Percentiles rank a stretch among this genome's conserved stretches.
phyloP scores from a whole-genome alignment of 352 stramenopile species.

The Phytophthora ramorum region DNA sequence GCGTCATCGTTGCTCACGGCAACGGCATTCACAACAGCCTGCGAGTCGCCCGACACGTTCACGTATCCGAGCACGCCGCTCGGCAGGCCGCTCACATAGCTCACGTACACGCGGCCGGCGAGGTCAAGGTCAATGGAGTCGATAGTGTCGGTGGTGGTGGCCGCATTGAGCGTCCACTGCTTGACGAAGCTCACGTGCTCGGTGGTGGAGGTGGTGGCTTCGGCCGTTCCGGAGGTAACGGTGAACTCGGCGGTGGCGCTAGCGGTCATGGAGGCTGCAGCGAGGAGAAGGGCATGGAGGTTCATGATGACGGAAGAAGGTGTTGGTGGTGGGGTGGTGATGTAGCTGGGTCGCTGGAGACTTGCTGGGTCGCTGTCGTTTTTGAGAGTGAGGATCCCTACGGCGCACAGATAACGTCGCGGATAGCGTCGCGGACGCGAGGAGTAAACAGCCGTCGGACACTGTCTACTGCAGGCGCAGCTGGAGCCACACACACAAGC shows the following conservation, averaged over 20 bases:
- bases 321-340: no score
- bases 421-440: background rate
- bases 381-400: slow-evolving; percentile 20
- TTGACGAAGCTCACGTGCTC: slow-evolving; percentile 33
- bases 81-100: slow-evolving; percentile 29
- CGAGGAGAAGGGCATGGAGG: slow-evolving; percentile 22
- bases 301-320: background rate
- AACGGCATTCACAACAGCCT: slow-evolving; percentile 35
- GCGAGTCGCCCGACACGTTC: slow-evolving; percentile 43
- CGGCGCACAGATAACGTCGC: background rate
- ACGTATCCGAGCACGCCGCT: slow-evolving; percentile 43
- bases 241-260: slow-evolving; percentile 27
- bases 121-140: slow-evolving; percentile 38
- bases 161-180: slow-evolving; percentile 40
- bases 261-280: slow-evolving; percentile 15
- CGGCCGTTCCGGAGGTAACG: slow-evolving; percentile 26
- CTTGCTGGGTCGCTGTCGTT: slow-evolving; percentile 18
- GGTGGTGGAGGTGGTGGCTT: slow-evolving; percentile 27
- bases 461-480: no score
- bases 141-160: slow-evolving; percentile 16
- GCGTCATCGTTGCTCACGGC: slow-evolving; percentile 26
- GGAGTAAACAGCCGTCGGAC: slow-evolving; percentile 8
- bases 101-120: slow-evolving; percentile 37
- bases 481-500: slow-evolving; percentile 4
- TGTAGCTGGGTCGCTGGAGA: background rate